Conservation (phyloP, 176 grass and related monocot species). For the Pontederia paniculata region DNA sequence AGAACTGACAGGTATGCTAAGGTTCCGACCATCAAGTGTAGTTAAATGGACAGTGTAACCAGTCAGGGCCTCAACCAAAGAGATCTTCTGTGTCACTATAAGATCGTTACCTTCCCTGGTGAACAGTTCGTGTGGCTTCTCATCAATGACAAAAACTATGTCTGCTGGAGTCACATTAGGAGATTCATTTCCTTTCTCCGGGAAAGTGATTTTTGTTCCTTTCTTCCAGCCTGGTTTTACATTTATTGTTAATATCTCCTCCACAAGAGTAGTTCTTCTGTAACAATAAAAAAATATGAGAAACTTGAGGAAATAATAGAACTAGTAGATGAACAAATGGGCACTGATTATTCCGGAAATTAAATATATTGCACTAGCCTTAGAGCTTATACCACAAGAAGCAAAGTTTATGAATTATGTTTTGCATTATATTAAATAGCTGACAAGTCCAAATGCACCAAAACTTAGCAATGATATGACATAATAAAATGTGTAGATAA, state of each 20-base stretch:
- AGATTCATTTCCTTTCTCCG: constrained; percentile 55
- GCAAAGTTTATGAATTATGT: too few relatives aligned
- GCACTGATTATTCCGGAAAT: too few relatives aligned
- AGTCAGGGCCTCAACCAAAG: constrained; percentile 4
- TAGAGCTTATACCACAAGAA: too few relatives aligned
- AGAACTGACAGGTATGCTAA: not conserved
- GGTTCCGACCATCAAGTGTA: constrained; percentile 4
- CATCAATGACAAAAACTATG: constrained; percentile 7
- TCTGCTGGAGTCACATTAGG: constrained; percentile 1
- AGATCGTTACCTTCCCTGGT: constrained; percentile 16
- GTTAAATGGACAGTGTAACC: not conserved
- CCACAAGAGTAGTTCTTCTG: constrained; percentile 1
- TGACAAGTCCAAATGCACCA: too few relatives aligned
- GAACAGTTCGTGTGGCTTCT: constrained; percentile 6
- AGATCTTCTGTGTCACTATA: not conserved
- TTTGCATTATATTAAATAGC: too few relatives aligned
- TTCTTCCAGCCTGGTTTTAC: constrained; percentile 86
- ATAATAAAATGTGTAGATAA: too few relatives aligned
- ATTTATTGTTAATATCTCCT: constrained; percentile 61
- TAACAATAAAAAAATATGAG: not conserved
- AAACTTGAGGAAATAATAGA: not conserved
- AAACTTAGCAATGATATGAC: too few relatives aligned
- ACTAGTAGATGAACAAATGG: not conserved
- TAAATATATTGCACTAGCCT: too few relatives aligned
- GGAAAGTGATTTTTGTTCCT: constrained; percentile 77